These are phyloP conservation scores for Lactarius pseudohatsudake DNA, from an alignment of 768 basidiomycete species.

Conservation along the genomic window DNA sequence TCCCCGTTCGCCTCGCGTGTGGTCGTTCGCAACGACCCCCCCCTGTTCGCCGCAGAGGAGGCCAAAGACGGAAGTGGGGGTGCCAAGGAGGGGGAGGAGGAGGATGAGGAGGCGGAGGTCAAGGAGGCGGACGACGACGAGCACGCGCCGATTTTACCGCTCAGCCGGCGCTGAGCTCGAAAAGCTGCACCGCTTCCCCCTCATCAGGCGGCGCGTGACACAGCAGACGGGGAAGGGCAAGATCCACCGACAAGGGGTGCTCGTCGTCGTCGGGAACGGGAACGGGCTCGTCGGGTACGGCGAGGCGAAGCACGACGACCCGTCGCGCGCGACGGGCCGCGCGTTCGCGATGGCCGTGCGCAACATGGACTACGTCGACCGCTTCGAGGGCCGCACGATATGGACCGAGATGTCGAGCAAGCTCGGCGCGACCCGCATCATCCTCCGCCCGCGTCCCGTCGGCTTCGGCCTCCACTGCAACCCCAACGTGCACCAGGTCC, in stretches of 20 bases:
- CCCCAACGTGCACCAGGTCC: constrained; percentile 82
- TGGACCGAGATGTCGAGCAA: constrained; percentile 89
- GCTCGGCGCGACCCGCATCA: constrained; percentile 77
- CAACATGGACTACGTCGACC: constrained; percentile 89
- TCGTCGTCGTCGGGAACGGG: constrained; percentile 80
- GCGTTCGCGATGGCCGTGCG: constrained; percentile 70
- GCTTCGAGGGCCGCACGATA: constrained; percentile 93
- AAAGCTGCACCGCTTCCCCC: constrained; percentile 42
- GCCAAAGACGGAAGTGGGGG: constrained; percentile 32
- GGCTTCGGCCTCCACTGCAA: constrained; percentile 93
- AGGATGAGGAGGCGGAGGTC: constrained; percentile 14
- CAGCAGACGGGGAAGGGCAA: constrained; percentile 97
- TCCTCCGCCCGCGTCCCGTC: constrained; percentile 77
- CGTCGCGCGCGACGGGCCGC: constrained; percentile 51
- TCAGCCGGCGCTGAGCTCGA: constrained; percentile 32
- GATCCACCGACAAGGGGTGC: constrained; percentile 57
- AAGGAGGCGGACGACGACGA: constrained; percentile 29
- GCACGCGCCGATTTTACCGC: constrained; percentile 37
- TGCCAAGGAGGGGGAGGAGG: constrained; percentile 30
- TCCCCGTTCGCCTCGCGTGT: constrained; percentile 60
- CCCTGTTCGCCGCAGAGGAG: constrained; percentile 51
- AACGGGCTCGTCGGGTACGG: constrained; percentile 82
- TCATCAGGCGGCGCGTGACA: constrained; percentile 58
- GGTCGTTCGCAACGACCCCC: constrained; percentile 68
- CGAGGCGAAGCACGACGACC: constrained; percentile 71